Conservation (phyloP, 306 rosid species). For the Luffa acutangula region DNA sequence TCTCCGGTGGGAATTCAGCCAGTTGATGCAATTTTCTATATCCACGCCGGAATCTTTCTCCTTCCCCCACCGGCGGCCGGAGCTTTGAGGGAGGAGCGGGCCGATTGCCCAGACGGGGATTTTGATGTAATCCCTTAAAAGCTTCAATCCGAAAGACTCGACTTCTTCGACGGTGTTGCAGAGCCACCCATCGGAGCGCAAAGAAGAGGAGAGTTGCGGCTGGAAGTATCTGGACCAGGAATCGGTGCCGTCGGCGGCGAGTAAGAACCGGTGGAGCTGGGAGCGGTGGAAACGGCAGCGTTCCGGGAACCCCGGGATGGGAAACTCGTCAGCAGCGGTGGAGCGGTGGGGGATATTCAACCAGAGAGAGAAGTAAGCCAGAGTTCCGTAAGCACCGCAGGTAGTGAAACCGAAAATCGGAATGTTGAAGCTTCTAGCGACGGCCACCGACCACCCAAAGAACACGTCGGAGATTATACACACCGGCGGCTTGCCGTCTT, state of each 20-base stretch:
- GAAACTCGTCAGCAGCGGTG: conserved; percentile 33
- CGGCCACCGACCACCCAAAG: conserved; percentile 40
- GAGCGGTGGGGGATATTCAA: conserved; percentile 46
- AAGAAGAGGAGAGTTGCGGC: conserved; percentile 16
- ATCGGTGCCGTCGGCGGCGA: conserved; percentile 48
- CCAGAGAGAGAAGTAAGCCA: conserved; percentile 53
- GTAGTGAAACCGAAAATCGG: conserved; percentile 40
- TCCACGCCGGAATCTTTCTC: conserved; percentile 38
- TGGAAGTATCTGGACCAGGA: conserved; percentile 41
- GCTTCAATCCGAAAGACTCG: conserved; percentile 44
- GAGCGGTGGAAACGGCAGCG: conserved; percentile 30
- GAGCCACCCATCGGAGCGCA: conserved; percentile 52
- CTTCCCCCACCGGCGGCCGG: conserved; percentile 28
- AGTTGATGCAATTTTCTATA: conserved; percentile 30
- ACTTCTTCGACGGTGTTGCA: conserved; percentile 53
- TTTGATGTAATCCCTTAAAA: conserved; percentile 30
- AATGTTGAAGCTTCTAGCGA: conserved; percentile 31
- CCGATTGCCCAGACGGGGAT: conserved; percentile 42
- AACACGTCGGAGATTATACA: conserved; percentile 44
- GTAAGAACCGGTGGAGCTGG: conserved; percentile 32
- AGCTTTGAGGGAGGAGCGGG: conserved; percentile 29
- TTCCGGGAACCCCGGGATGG: conserved; percentile 50
- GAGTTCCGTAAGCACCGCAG: conserved; percentile 60
- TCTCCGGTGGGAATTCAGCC: conserved; percentile 33
- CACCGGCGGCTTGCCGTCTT: conserved; percentile 36